phyloP scores from a whole-genome alignment of 177 flowering plant genomes.

The Vitis hybrid region DNA sequence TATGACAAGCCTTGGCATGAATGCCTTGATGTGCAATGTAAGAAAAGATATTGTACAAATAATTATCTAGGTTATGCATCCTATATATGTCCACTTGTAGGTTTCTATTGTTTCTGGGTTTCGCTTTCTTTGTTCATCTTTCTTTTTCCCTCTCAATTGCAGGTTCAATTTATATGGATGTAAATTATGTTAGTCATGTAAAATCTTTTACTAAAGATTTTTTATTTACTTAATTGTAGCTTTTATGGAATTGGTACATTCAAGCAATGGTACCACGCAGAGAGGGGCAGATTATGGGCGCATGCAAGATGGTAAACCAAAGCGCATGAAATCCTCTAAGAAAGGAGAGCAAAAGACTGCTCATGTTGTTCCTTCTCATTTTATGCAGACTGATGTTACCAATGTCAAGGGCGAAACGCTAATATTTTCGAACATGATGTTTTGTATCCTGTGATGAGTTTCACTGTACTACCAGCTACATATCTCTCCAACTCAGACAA shows the following conservation, averaged over 20 bases:
- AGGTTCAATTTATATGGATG: not conserved
- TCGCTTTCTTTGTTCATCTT: not conserved
- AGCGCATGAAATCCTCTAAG: conserved; percentile 41
- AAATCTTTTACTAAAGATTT: not conserved
- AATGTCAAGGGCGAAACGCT: conserved; percentile 57
- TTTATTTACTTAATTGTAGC: conserved; percentile 36
- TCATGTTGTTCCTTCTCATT: conserved; percentile 77
- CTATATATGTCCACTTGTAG: not conserved
- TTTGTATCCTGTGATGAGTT: conserved; percentile 67
- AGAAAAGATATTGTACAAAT: conserved; percentile 18
- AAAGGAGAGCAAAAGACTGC: conserved; percentile 51
- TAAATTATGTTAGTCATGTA: not conserved
- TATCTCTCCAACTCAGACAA: not conserved
- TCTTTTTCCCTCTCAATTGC: not conserved
- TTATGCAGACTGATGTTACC: conserved; percentile 78
- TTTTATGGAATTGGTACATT: conserved; percentile 80
- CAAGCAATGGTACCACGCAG: conserved; percentile 88
- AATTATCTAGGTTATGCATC: not conserved
- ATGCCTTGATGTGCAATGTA: conserved; percentile 94
- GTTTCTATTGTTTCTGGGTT: not conserved
- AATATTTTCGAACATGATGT: conserved; percentile 76
- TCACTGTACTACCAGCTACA: not conserved
- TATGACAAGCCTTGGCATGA: conserved; percentile 99
- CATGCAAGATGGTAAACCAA: conserved; percentile 38
- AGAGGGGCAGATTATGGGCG: conserved; percentile 43